Conservation (phyloP, 441 rosid species). For the Lepidium campestre region DNA sequence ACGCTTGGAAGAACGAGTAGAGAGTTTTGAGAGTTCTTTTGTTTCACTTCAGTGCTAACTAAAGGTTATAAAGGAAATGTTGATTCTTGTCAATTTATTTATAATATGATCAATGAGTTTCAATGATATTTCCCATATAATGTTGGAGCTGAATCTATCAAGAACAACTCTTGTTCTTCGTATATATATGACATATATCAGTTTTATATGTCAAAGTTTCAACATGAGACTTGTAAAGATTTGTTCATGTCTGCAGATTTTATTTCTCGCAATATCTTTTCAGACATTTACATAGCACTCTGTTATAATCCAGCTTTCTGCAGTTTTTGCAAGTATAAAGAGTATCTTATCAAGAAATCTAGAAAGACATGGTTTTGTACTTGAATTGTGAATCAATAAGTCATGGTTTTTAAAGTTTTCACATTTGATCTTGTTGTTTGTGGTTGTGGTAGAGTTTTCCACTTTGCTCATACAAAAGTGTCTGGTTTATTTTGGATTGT, state of each 20-base stretch:
- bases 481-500: neutral
- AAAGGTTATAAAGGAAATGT: conserved; percentile 34
- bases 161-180: neutral
- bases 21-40: conserved; percentile 18
- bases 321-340: neutral
- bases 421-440: neutral
- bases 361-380: conserved; percentile 4
- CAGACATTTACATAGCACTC: neutral
- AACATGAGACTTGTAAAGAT: conserved; percentile 2
- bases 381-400: neutral
- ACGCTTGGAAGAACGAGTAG: conserved; percentile 83
- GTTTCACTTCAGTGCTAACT: conserved; percentile 20
- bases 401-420: neutral
- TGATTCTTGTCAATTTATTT: conserved; percentile 33
- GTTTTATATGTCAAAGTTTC: neutral
- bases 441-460: neutral
- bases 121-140: neutral
- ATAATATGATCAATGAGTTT: conserved; percentile 13
- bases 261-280: neutral
- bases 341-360: neutral
- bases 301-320: neutral
- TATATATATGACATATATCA: no score
- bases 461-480: neutral
- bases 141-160: neutral
- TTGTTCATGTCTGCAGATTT: neutral